phyloP scores from a whole-genome alignment of 257 asterid species.

The Knoxia roxburghii region DNA sequence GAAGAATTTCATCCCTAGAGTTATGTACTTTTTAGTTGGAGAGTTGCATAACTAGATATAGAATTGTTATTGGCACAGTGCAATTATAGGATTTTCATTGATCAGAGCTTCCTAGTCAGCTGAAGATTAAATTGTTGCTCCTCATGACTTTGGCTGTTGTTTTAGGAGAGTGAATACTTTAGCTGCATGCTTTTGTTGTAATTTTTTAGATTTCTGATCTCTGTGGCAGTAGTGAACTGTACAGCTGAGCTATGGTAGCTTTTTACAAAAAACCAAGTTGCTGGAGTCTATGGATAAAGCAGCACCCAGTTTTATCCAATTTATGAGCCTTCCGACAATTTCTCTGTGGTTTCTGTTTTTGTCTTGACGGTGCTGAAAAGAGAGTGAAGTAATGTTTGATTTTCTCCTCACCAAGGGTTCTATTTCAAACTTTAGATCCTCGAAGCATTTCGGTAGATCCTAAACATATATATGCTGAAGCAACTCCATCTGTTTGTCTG shows the following conservation, averaged over 20 bases:
- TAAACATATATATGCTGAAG: not conserved
- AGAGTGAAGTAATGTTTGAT: not conserved
- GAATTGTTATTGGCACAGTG: not conserved
- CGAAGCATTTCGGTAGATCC: not conserved
- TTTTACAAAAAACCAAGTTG: too few species aligned
- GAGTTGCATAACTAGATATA: not conserved
- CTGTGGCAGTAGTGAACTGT: too few species aligned
- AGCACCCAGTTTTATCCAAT: not conserved
- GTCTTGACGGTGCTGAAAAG: not conserved
- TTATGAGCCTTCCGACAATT: not conserved
- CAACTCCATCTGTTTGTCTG: too few species aligned
- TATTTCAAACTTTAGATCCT: not conserved
- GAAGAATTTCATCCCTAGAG: too few species aligned
- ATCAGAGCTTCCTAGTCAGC: not conserved
- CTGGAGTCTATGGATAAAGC: not conserved
- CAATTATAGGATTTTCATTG: not conserved
- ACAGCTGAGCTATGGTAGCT: not conserved
- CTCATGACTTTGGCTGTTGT: not conserved
- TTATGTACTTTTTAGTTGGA: not conserved
- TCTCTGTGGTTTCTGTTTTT: not conserved
- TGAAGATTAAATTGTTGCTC: not conserved
- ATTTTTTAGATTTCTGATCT: not conserved
- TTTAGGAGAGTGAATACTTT: not conserved
- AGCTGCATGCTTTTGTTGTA: not conserved
- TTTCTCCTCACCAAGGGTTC: too few species aligned